Evolutionary conservation across 2,329 filamentous ascomycete genomes (phyloP), one percentile per base, ranked within the genome.

Genomic region (Cadophora sp.): DNA sequence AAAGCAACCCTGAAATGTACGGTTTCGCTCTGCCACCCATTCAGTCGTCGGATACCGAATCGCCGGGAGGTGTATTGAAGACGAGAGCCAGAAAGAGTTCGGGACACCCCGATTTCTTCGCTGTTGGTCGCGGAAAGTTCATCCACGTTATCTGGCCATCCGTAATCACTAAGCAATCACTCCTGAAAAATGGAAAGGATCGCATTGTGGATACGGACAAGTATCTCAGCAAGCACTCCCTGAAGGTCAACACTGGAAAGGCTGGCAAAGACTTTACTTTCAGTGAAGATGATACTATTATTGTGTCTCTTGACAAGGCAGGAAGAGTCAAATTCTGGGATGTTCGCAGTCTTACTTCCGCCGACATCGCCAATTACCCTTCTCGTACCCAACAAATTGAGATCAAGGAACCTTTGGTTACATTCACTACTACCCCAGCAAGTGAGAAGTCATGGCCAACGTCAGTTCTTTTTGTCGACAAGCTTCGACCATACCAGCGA

Each of bases 261-360:
- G 95, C 96, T 73, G 96, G 94, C 71, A 99, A 99, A 80, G 96
- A 99, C 79, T 99, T 99, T 79, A 92, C 91, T 58, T 99, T 99
- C 81, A 97, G 95, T 80, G 94, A 97, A 79, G 96, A 99, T 79
- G 96, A 99, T 79, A 92, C 91, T 1, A 90, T 95, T 50, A 93
- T 99, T 74, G 94, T 97, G 58, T 97, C 95, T 60, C 88, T 99
- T 63, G 97, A 99, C 80, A 99, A 99, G 83, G 95, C 94, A 68
- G 97, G 96, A 59, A 91, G 93, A 70, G 91, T 98, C 82, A 96
- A 97, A 81, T 97, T 99, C 84, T 99, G 96, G 97, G 96, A 99
- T 79, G 93, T 98, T 73, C 92, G 92, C 68, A 89, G 92, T 69
- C 85, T 97, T 66, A 91, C 85, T 1, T 83, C 85, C 22, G 80